These are phyloP conservation scores for Amanita rimosa DNA, from an alignment of 768 basidiomycete genomes.

Conservation along the genomic window DNA sequence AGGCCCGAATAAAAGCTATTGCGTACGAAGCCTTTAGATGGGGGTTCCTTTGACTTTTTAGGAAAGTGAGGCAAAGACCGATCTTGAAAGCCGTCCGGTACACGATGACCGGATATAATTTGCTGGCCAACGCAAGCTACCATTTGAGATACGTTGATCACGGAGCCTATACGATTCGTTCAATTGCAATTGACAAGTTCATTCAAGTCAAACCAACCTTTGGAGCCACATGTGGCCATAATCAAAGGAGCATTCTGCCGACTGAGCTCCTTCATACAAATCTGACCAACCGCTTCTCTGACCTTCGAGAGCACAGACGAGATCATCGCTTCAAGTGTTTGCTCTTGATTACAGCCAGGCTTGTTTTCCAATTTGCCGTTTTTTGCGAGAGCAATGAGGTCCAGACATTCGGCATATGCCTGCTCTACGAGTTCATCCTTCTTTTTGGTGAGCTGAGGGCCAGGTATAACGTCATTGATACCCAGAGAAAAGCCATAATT, in stretches of 20 bases:
- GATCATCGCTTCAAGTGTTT: constrained; percentile 94
- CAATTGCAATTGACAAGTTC: background rate
- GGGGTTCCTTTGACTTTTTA: constrained; percentile 92
- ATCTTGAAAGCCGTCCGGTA: constrained; percentile 98
- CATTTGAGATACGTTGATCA: constrained; percentile 99
- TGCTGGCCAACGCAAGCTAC: constrained; percentile 99
- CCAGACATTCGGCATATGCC: constrained; percentile 81
- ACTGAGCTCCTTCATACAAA: constrained; percentile 97
- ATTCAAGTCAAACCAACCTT: constrained; percentile 41
- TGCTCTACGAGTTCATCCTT: constrained; percentile 82
- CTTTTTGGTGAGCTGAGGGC: constrained; percentile 63
- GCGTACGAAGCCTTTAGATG: constrained; percentile 95
- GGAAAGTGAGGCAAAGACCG: constrained; percentile 98
- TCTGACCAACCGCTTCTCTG: constrained; percentile 91
- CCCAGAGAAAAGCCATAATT: constrained; percentile 97
- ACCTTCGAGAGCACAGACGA: constrained; percentile 91
- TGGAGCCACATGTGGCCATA: constrained; percentile 99
- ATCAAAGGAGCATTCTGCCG: constrained; percentile 94
- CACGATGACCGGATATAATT: constrained; percentile 96
- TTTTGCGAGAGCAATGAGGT: constrained; percentile 82
- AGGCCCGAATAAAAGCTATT: constrained; percentile 96
- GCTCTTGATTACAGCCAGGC: constrained; percentile 95
- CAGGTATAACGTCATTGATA: constrained; percentile 98
- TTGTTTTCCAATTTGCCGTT: constrained; percentile 91
- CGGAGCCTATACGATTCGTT: constrained; percentile 49